Evolutionary conservation across 169 alveolate genomes (phyloP).

Genomic region (Prorocentrum cordatum): DNA sequence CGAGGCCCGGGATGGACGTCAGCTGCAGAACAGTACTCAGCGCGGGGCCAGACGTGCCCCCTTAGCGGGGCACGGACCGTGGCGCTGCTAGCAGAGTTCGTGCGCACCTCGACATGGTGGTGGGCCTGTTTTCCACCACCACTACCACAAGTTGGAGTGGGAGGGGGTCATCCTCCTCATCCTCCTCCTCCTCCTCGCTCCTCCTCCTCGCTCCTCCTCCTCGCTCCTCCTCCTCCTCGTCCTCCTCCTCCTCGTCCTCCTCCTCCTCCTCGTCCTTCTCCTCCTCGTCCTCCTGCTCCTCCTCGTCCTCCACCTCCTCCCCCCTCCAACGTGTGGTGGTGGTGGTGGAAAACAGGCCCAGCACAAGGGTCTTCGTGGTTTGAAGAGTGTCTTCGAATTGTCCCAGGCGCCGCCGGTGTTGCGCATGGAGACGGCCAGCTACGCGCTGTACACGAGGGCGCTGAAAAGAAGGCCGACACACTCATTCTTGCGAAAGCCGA

Average conservation of each 20-base stretch:
- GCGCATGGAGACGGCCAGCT: slow-evolving; percentile 82
- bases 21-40: slow-evolving; percentile 81
- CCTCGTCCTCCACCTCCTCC: too few relatives aligned
- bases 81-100: slow-evolving; percentile 85
- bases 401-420: slow-evolving; percentile 90
- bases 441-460: slow-evolving; percentile 83
- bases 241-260: too few relatives aligned
- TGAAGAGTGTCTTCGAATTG: slow-evolving; percentile 82
- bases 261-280: too few relatives aligned
- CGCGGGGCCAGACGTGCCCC: slow-evolving; percentile 90
- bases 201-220: too few relatives aligned
- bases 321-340: too few relatives aligned
- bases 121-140: too few relatives aligned
- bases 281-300: too few relatives aligned
- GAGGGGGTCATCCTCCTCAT: too few relatives aligned
- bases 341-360: too few relatives aligned
- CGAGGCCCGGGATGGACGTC: slow-evolving; percentile 81
- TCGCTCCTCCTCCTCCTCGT: too few relatives aligned
- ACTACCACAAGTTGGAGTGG: too few relatives aligned
- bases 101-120: slow-evolving; percentile 79
- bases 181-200: too few relatives aligned
- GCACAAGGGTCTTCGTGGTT: not conserved
- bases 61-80: slow-evolving; percentile 88
- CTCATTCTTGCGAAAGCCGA: slow-evolving; percentile 79
- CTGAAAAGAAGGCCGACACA: slow-evolving; percentile 79